Evolutionary conservation across 306 rosid genomes (phyloP).

Genomic region (Cucurbita maxima): DNA sequence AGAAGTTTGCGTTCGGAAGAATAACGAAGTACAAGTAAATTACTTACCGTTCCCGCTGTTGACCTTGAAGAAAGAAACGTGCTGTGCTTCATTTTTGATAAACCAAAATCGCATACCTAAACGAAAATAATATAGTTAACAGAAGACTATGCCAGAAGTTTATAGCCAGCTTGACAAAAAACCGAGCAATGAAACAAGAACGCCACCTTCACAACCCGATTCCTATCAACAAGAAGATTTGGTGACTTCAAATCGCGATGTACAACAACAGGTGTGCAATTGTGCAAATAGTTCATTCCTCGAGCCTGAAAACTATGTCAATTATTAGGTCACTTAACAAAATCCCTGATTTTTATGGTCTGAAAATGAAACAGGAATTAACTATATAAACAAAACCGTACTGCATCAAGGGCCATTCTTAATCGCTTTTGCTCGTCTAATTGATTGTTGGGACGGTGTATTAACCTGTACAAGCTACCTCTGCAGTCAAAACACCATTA

Average conservation of each 20-base stretch:
- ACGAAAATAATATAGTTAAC: conserved; percentile 5
- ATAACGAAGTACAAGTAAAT: background rate
- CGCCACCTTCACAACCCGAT: conserved; percentile 79
- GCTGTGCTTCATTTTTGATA: conserved; percentile 83
- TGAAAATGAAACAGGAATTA: conserved; percentile 6
- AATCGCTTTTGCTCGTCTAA: conserved; percentile 71
- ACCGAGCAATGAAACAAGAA: background rate
- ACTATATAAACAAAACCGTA: conserved; percentile 21
- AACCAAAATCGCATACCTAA: conserved; percentile 94
- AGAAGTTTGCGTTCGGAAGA: background rate
- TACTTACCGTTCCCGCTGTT: conserved; percentile 90
- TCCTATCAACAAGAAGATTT: conserved; percentile 81
- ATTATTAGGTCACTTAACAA: conserved; percentile 9
- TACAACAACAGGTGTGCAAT: conserved; percentile 59
- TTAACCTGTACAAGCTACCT: conserved; percentile 88
- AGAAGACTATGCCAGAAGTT: conserved; percentile 12
- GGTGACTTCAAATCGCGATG: conserved; percentile 97
- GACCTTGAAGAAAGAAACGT: conserved; percentile 97
- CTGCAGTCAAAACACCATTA: conserved; percentile 27
- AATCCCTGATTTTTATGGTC: conserved; percentile 4
- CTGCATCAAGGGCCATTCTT: conserved; percentile 95
- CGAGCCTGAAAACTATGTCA: conserved; percentile 45
- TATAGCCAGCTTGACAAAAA: background rate
- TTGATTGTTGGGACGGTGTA: conserved; percentile 86
- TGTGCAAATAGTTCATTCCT: conserved; percentile 95